Base-by-base conservation (phyloP, 164 flowering plant genomes). In the Kingdonia uniflora region DNA sequence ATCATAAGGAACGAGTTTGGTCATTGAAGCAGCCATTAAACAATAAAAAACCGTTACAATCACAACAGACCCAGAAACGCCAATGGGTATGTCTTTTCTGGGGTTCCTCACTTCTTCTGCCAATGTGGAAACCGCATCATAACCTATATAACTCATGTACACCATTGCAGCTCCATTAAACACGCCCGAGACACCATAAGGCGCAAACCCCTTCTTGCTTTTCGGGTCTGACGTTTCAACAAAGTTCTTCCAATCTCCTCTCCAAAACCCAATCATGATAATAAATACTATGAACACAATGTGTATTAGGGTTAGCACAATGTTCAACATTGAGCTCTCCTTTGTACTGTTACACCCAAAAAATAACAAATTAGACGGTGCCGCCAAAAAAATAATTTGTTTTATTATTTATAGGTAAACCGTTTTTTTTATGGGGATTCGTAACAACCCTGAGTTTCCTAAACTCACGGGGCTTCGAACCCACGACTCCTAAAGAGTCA, bases 121-220 rank as follows among this genome's bases (percentile, higher is more conserved):
- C 87, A 87, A 70, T 16, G 96, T 87, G 0, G 96, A 87, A 19
- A 87, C 96, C 44, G 96, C 85, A 57, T 87, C 96, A 70, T 84
- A 87, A 0, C 96, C 96, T 2, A 84, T 87, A 61, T 81, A 87
- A 56, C 92, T 84, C 40, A 84, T 22, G 56, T 87, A 87, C 24
- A 87, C 96, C 80, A 77, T 61, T 1, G 92, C 80, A 0, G 92
- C 89, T 0, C 87, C 96, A 24, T 80, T 68, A 54, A 87, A 71
- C 5, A 84, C 82, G 0, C 96, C 96, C 3, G 74, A 19, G 12
- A 55, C 66, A 0, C 92, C 96, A 59, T 39, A 72, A 0, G 96
- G 89, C 25, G 74, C 66, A 35, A 87, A 80, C 37, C 92, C 79
- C 8, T 29, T 43, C 57, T 80, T 13, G 74, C 48, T 7, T 66